phyloP scores from a whole-genome alignment of 257 asterid genomes.

The Salvia rosmarinus region DNA sequence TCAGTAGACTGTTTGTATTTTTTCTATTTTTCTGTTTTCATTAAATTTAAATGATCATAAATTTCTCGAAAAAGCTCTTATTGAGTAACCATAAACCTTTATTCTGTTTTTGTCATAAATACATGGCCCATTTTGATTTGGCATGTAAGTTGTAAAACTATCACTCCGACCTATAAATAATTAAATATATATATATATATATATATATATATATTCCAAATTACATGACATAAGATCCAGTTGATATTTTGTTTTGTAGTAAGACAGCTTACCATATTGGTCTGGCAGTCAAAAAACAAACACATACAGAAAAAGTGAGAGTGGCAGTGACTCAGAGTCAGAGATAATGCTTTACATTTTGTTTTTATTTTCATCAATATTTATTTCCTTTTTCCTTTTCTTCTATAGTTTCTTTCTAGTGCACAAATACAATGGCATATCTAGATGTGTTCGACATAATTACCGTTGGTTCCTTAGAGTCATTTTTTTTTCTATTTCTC shows the following conservation, averaged over 20 bases:
- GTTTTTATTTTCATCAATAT: neutral
- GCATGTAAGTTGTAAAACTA: neutral
- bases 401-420: neutral
- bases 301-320: constrained; percentile 10
- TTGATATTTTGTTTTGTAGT: constrained; percentile 2
- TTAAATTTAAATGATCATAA: neutral
- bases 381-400: neutral
- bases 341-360: constrained; percentile 22
- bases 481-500: no score
- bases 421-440: no score
- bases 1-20: neutral
- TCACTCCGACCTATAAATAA: no score
- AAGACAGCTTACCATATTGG: neutral
- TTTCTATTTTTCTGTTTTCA: neutral
- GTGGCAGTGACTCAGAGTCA: constrained; percentile 34
- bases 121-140: neutral
- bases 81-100: neutral
- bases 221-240: neutral
- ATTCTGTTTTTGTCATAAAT: neutral
- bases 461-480: no score
- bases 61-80: neutral
- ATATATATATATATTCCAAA: neutral
- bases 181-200: no score
- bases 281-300: constrained; percentile 11
- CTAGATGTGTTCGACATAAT: no score